phyloP scores from a whole-genome alignment of 345 rosid species.

The Populus deltoides region DNA sequence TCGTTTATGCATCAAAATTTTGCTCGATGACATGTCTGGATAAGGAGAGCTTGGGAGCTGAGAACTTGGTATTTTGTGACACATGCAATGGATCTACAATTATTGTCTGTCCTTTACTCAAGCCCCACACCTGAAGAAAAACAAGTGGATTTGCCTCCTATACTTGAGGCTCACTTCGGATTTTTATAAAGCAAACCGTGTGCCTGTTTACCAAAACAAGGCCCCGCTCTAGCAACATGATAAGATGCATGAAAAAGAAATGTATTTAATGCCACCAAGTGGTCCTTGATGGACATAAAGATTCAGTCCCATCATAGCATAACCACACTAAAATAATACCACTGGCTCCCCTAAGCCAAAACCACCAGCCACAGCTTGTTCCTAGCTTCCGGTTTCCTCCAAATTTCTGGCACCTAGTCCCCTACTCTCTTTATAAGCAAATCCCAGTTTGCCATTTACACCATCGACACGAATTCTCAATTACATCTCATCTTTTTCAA shows the following conservation, averaged over 20 bases:
- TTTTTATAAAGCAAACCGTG: neutral
- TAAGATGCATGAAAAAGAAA: neutral
- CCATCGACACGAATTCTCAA: neutral
- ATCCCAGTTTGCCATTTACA: neutral
- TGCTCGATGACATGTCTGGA: too few relatives aligned
- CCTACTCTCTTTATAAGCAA: neutral
- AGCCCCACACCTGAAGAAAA: neutral
- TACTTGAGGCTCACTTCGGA: neutral
- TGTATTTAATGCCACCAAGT: neutral
- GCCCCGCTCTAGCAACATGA: neutral
- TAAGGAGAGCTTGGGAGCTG: too few relatives aligned
- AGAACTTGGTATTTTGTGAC: neutral
- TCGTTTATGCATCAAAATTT: too few relatives aligned
- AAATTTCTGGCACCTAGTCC: neutral
- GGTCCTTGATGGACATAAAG: neutral
- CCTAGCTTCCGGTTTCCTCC: neutral
- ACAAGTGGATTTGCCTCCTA: neutral
- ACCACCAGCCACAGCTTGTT: neutral
- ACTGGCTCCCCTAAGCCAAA: neutral
- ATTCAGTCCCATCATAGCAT: neutral
- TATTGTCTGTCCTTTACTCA: neutral
- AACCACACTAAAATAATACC: neutral
- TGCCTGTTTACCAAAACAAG: neutral
- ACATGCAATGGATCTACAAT: neutral
- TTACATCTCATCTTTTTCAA: too few relatives aligned